phyloP scores from a whole-genome alignment of 352 stramenopile species.

The Phytophthora chlamydospora region DNA sequence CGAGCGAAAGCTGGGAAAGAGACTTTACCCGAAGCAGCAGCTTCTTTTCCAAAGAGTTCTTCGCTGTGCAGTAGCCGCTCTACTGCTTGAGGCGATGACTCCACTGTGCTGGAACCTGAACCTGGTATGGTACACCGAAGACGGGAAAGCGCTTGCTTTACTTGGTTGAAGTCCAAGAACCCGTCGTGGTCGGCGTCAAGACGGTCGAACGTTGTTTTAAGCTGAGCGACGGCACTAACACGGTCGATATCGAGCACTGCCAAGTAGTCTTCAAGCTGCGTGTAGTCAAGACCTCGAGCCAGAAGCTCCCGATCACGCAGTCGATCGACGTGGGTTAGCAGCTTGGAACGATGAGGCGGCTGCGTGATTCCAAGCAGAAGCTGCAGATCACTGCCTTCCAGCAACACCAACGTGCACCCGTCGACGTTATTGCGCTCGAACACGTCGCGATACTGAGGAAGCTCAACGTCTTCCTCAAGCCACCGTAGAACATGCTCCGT shows the following conservation, averaged over 20 bases:
- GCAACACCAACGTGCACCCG: slow-evolving; percentile 64
- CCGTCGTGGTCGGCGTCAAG: slow-evolving; percentile 68
- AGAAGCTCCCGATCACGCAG: slow-evolving; percentile 67
- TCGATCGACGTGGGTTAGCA: slow-evolving; percentile 66
- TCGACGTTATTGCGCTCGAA: slow-evolving; percentile 68
- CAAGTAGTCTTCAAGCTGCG: slow-evolving; percentile 77
- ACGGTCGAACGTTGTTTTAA: slow-evolving; percentile 76
- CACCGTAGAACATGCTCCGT: slow-evolving; percentile 55
- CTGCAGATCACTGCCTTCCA: slow-evolving; percentile 68
- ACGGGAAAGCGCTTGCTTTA: slow-evolving; percentile 48
- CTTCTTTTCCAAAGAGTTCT: slow-evolving; percentile 31
- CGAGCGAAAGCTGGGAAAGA: slow-evolving; percentile 59
- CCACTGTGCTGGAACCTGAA: not conserved
- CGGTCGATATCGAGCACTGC: slow-evolving; percentile 72
- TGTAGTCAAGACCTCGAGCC: slow-evolving; percentile 65
- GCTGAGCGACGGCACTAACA: slow-evolving; percentile 61
- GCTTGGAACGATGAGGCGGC: slow-evolving; percentile 57
- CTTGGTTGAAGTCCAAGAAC: slow-evolving; percentile 54
- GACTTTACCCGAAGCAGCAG: slow-evolving; percentile 34
- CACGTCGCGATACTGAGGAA: slow-evolving; percentile 55
- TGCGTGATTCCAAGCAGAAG: slow-evolving; percentile 65
- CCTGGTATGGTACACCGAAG: slow-evolving; percentile 37
- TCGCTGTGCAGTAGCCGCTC: slow-evolving; percentile 42
- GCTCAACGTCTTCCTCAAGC: slow-evolving; percentile 52
- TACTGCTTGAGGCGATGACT: slow-evolving; percentile 40